Conservation (phyloP, 805 yeast species). For the Ogataea corticis region DNA sequence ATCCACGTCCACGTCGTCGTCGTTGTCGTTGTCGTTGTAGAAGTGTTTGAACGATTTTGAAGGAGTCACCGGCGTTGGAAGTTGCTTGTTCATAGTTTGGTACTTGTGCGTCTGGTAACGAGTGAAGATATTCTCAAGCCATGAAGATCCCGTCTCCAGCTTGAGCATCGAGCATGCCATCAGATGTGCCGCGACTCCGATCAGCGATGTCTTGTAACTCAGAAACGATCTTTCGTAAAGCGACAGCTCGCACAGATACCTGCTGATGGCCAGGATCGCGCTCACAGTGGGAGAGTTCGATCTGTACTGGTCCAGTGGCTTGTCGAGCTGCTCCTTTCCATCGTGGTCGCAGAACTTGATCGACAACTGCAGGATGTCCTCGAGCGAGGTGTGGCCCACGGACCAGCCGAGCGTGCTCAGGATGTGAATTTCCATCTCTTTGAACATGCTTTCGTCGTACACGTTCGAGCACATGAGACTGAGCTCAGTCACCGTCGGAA, state of each 20-base stretch:
- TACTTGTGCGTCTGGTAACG: conserved; percentile 15
- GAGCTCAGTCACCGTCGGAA: conserved; percentile 56
- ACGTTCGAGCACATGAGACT: conserved; percentile 58
- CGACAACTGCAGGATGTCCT: conserved; percentile 48
- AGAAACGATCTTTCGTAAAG: conserved; percentile 50
- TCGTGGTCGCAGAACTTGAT: conserved; percentile 38
- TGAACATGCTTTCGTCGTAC: conserved; percentile 49
- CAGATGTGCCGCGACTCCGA: conserved; percentile 53
- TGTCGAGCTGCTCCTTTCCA: conserved; percentile 29
- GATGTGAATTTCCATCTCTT: conserved; percentile 48
- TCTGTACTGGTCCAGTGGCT: conserved; percentile 30
- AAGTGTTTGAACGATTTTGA: conserved; percentile 20
- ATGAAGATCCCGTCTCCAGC: conserved; percentile 43
- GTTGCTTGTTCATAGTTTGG: conserved; percentile 12
- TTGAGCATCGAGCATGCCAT: conserved; percentile 56
- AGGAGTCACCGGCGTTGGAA: conserved; percentile 30
- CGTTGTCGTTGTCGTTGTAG: conserved; percentile 19
- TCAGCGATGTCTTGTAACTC: conserved; percentile 42
- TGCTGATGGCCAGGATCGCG: conserved; percentile 55
- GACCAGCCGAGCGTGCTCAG: conserved; percentile 42
- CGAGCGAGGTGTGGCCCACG: conserved; percentile 48
- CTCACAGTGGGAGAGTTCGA: conserved; percentile 40
- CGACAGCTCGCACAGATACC: conserved; percentile 56
- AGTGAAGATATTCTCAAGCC: conserved; percentile 29
- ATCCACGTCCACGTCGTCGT: conserved; percentile 14